phyloP scores from a whole-genome alignment of 257 asterid genomes.

The Petunia secreta region DNA sequence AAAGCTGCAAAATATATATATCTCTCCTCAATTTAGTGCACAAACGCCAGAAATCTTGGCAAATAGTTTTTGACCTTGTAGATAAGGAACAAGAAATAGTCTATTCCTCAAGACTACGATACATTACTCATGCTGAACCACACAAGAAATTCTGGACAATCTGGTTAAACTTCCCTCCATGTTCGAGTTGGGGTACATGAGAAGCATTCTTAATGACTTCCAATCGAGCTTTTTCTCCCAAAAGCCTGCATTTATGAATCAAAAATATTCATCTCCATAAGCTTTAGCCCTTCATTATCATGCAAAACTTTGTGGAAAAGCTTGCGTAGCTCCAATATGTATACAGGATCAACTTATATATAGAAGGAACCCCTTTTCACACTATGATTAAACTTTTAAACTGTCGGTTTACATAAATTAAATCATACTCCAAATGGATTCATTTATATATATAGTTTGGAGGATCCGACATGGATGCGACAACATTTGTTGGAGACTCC shows the following conservation, averaged over 20 bases:
- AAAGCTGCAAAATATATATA: background rate
- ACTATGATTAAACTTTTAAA: too few species aligned
- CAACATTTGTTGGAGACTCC: too few species aligned
- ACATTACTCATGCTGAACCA: constrained; percentile 13
- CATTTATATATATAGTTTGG: too few species aligned
- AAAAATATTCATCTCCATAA: background rate
- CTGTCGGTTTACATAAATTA: too few species aligned
- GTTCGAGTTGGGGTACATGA: constrained; percentile 71
- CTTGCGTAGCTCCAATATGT: too few species aligned
- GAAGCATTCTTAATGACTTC: constrained; percentile 56
- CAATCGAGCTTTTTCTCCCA: constrained; percentile 57
- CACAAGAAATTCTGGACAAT: constrained; percentile 37
- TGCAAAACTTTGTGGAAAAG: too few species aligned
- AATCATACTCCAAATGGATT: too few species aligned
- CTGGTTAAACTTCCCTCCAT: constrained; percentile 39
- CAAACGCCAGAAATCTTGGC: background rate
- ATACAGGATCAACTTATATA: too few species aligned
- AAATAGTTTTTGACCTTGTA: background rate
- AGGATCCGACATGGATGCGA: too few species aligned
- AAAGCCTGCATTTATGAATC: constrained; percentile 42
- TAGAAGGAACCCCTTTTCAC: too few species aligned
- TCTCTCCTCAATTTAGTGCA: background rate
- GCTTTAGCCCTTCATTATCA: too few species aligned
- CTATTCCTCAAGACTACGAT: background rate
- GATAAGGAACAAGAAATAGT: background rate